These are phyloP conservation scores for Plenodomus tracheiphilus DNA, from an alignment of 2,329 filamentous ascomycete genomes.

Conservation along the genomic window DNA sequence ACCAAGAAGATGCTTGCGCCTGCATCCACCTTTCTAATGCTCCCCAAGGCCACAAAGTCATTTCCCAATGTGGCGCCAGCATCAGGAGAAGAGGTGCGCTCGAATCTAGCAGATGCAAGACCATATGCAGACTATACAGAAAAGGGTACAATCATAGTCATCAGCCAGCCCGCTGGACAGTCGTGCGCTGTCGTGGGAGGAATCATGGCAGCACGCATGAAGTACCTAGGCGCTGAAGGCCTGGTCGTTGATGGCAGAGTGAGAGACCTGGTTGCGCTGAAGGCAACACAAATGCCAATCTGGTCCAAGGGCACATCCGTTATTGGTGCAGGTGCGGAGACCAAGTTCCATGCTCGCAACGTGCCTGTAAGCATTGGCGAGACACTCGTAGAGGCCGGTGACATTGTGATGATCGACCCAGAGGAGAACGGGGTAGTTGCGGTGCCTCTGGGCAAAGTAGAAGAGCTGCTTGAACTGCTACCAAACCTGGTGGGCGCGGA, in stretches of 20 bases:
- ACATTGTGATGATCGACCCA: conserved; percentile 71
- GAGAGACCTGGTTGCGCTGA: conserved; percentile 66
- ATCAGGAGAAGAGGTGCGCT: conserved; percentile 35
- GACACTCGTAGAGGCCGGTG: conserved; percentile 51
- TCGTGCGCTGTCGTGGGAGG: conserved; percentile 74
- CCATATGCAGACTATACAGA: conserved; percentile 72
- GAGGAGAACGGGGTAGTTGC: conserved; percentile 68
- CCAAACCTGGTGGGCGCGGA: conserved; percentile 52
- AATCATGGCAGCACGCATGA: conserved; percentile 74
- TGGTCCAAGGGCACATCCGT: conserved; percentile 62
- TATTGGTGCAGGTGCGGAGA: conserved; percentile 61
- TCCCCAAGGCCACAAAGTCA: conserved; percentile 57
- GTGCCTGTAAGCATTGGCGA: conserved; percentile 46
- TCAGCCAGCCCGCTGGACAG: conserved; percentile 67
- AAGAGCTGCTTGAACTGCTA: conserved; percentile 61
- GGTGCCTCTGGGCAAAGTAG: conserved; percentile 65
- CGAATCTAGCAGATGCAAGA: conserved; percentile 40
- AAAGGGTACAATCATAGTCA: conserved; percentile 64
- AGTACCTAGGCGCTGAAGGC: conserved; percentile 61
- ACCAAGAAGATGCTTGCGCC: conserved; percentile 51
- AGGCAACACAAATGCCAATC: conserved; percentile 60
- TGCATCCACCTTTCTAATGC: conserved; percentile 66
- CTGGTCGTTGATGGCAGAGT: conserved; percentile 70
- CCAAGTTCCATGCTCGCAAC: conserved; percentile 59
- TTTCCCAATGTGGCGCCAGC: conserved; percentile 37